Conservation (phyloP, 257 asterid genomes). For the Primulina eburnea region DNA sequence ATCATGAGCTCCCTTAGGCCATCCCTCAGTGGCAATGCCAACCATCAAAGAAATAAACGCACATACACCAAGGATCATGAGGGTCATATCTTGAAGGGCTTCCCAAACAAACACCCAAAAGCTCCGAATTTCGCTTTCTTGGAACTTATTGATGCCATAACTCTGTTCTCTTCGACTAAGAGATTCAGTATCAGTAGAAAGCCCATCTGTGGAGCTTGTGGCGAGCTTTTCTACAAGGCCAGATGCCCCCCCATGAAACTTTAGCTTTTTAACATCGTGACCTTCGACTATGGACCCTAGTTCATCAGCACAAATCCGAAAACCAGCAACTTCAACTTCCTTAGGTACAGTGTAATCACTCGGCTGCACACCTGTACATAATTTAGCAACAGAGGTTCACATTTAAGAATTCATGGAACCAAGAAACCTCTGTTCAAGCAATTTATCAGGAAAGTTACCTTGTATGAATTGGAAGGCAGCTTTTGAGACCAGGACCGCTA, state of each 20-base stretch:
- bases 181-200: conserved; percentile 41
- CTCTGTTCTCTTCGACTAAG: conserved; percentile 49
- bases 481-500: conserved; percentile 82
- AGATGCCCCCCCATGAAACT: conserved; percentile 63
- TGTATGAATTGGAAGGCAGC: conserved; percentile 76
- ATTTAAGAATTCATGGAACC: neutral
- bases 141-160: conserved; percentile 68
- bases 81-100: conserved; percentile 90
- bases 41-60: conserved; percentile 73
- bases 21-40: conserved; percentile 85
- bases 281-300: conserved; percentile 72
- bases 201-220: conserved; percentile 52
- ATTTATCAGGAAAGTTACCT: conserved; percentile 40
- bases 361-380: conserved; percentile 49
- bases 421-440: neutral
- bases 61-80: conserved; percentile 84
- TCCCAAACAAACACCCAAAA: conserved; percentile 81
- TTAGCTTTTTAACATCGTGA: conserved; percentile 59
- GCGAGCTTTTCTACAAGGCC: conserved; percentile 60
- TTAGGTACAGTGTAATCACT: conserved; percentile 66
- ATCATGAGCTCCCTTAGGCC: conserved; percentile 92
- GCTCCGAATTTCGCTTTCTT: conserved; percentile 48
- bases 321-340: conserved; percentile 69
- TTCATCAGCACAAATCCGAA: conserved; percentile 70
- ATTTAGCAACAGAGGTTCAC: conserved; percentile 7